phyloP scores from a whole-genome alignment of 192 early-diverging fungal species.

The Globomyces pollinis-pini region DNA sequence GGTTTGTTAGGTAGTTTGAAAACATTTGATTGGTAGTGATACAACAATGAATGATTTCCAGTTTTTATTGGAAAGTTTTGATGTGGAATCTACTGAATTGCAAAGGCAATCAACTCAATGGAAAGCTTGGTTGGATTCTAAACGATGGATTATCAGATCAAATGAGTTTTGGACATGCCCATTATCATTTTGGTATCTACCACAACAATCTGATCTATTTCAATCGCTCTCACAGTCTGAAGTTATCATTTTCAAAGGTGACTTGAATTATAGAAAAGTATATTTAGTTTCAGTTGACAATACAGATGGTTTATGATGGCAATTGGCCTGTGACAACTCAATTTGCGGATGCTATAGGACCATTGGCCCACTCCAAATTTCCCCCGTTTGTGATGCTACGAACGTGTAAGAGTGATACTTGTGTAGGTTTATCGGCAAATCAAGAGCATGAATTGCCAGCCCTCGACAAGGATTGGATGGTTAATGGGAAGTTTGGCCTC shows the following conservation, averaged over 20 bases:
- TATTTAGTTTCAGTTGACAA: slow-evolving; percentile 4
- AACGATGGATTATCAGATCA: slow-evolving; percentile 57
- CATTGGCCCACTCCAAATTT: slow-evolving; percentile 43
- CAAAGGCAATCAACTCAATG: too few species aligned
- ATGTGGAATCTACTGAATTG: background rate
- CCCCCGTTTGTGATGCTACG: slow-evolving; percentile 69
- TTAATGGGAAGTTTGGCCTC: slow-evolving; percentile 40
- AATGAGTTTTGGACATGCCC: slow-evolving; percentile 85
- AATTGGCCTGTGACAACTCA: slow-evolving; percentile 75
- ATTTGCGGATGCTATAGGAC: slow-evolving; percentile 79
- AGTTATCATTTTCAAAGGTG: slow-evolving; percentile 89
- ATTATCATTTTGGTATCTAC: slow-evolving; percentile 73
- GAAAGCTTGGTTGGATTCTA: slow-evolving; percentile 44
- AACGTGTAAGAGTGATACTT: slow-evolving; percentile 82
- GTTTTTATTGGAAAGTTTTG: slow-evolving; percentile 46
- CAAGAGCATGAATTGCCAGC: slow-evolving; percentile 44
- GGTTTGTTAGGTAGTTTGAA: too few species aligned
- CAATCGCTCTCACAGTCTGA: slow-evolving; percentile 43
- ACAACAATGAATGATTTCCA: slow-evolving; percentile 77
- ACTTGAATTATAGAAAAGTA: slow-evolving; percentile 90
- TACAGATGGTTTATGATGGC: slow-evolving; percentile 74
- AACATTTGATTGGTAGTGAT: too few species aligned
- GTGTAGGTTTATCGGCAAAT: slow-evolving; percentile 58
- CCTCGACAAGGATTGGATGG: slow-evolving; percentile 38
- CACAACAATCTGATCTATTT: slow-evolving; percentile 59